Evolutionary conservation across 768 basidiomycete species (phyloP).

Genomic region (Boletus tomentosulus): DNA sequence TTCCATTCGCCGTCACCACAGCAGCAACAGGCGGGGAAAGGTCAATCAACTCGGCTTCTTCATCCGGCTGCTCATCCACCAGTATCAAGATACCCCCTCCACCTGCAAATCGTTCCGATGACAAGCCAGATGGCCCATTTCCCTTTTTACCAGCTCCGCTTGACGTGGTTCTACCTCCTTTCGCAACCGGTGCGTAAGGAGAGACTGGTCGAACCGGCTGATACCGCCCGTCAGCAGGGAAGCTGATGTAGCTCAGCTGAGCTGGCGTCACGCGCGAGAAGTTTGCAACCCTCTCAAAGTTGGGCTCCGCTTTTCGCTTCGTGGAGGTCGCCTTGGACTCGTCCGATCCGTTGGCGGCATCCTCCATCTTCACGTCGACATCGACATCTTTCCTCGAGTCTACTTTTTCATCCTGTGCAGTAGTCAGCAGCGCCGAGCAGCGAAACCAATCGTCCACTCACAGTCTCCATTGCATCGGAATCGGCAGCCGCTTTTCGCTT

Average conservation of each 20-base stretch:
- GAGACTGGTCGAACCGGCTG: constrained; percentile 85
- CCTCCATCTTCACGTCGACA: constrained; percentile 77
- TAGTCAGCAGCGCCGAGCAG: constrained; percentile 12
- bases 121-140: constrained; percentile 30
- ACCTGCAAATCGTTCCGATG: constrained; percentile 62
- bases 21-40: constrained; percentile 40
- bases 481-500: constrained; percentile 87
- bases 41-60: constrained; percentile 72
- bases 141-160: constrained; percentile 28
- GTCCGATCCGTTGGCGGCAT: constrained; percentile 53
- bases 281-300: constrained; percentile 74
- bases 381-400: constrained; percentile 58
- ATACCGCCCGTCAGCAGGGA: constrained; percentile 76
- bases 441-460: constrained; percentile 29
- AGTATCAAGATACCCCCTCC: constrained; percentile 89
- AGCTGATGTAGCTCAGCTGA: constrained; percentile 80
- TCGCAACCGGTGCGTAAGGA: constrained; percentile 32
- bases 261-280: constrained; percentile 90
- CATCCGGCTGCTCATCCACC: constrained; percentile 65
- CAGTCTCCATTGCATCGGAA: constrained; percentile 77
- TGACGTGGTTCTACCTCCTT: constrained; percentile 31
- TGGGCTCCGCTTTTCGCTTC: constrained; percentile 69
- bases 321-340: constrained; percentile 48
- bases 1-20: constrained; percentile 20
- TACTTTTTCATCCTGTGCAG: constrained; percentile 48